A percentile compares a stretch with the other conserved stretches of the same genome.
Conservation (phyloP, 129 eudicot species). For the Centrapalus pauciflorus region DNA sequence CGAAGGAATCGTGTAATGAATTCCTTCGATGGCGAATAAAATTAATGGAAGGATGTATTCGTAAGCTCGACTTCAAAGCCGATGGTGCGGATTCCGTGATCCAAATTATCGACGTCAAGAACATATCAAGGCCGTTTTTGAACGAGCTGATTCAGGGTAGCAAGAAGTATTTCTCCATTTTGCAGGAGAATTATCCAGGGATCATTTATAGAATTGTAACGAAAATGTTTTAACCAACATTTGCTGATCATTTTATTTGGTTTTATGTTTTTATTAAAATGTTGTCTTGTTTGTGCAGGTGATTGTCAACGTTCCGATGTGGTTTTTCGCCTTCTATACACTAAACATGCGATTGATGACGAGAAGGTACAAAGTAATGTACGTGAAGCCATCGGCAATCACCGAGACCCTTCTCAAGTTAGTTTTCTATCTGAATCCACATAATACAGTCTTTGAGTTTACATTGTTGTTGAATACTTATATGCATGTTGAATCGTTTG, state of each 20-base stretch:
- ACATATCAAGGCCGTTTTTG: slow-evolving; percentile 42
- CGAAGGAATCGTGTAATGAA: slow-evolving; percentile 26
- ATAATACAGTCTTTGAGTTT: no score
- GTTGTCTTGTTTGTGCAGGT: slow-evolving; percentile 32
- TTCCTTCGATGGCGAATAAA: slow-evolving; percentile 67
- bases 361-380: slow-evolving; percentile 45
- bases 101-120: slow-evolving; percentile 68
- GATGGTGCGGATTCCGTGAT: slow-evolving; percentile 55
- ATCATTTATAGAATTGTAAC: slow-evolving; percentile 56
- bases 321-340: slow-evolving; percentile 71
- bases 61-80: slow-evolving; percentile 34
- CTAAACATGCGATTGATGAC: slow-evolving; percentile 46
- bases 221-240: no score
- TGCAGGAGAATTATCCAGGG: slow-evolving; percentile 81
- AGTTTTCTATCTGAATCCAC: slow-evolving; percentile 1
- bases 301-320: slow-evolving; percentile 62
- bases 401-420: slow-evolving; percentile 88
- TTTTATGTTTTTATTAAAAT: background rate
- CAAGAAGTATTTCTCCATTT: slow-evolving; percentile 39
- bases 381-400: slow-evolving; percentile 59
- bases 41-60: slow-evolving; percentile 60
- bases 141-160: slow-evolving; percentile 45
- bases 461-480: no score
- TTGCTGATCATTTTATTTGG: background rate
- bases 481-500: no score